phyloP scores from a whole-genome alignment of 2,329 filamentous ascomycete species.

The Metarhizium brunneum region DNA sequence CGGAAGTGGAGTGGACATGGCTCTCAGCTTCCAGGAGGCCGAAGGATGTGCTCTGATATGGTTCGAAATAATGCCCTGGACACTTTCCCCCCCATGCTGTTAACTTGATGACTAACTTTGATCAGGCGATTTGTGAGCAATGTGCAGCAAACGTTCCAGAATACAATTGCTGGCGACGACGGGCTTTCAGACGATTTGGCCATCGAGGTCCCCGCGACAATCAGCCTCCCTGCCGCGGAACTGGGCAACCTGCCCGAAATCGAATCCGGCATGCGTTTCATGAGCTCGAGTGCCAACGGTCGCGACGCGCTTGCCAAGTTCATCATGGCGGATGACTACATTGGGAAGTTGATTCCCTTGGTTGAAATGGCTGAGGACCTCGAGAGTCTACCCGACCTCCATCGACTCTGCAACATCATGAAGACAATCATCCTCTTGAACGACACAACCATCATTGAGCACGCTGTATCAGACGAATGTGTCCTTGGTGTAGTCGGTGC shows the following conservation, averaged over 20 bases:
- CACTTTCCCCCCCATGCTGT: background rate
- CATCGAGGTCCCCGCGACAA: slow-evolving; percentile 60
- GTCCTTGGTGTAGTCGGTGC: slow-evolving; percentile 90
- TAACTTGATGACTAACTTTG: slow-evolving; percentile 11
- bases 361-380: slow-evolving; percentile 86
- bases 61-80: slow-evolving; percentile 35
- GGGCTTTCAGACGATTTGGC: slow-evolving; percentile 76
- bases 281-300: slow-evolving; percentile 64
- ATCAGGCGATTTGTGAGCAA: slow-evolving; percentile 82
- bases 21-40: slow-evolving; percentile 93
- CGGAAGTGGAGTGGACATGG: slow-evolving; percentile 82
- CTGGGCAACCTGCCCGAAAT: slow-evolving; percentile 79
- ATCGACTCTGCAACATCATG: slow-evolving; percentile 94
- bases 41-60: slow-evolving; percentile 91
- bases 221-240: slow-evolving; percentile 69
- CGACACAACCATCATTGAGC: slow-evolving; percentile 89
- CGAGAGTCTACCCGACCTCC: slow-evolving; percentile 77
- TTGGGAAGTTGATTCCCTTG: slow-evolving; percentile 74
- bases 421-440: slow-evolving; percentile 92
- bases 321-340: slow-evolving; percentile 77
- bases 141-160: slow-evolving; percentile 65
- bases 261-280: slow-evolving; percentile 71
- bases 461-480: slow-evolving; percentile 81
- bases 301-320: slow-evolving; percentile 83
- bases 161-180: slow-evolving; percentile 54